Evolutionary conservation across 2,329 filamentous ascomycete species (phyloP), one percentile per base, ranked within the genome.

Genomic region (Ceratocystis albifundus): DNA sequence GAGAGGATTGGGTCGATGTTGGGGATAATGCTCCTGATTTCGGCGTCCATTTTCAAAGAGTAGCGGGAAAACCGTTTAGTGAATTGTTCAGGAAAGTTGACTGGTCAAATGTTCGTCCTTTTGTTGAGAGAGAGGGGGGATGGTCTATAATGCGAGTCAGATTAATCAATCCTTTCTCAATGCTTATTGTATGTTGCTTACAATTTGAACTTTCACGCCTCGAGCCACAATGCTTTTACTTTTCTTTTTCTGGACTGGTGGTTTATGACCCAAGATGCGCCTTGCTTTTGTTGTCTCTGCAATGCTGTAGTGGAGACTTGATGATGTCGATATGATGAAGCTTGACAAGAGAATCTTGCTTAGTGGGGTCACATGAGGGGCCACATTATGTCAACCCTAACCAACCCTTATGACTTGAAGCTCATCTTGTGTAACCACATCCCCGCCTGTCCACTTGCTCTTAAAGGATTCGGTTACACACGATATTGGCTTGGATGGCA

Each of bases 1-100:
- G 90, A 92, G 71, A 96, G 80, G 69, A 96, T 82, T 68, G 88
- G 89, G 77, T 96, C 92, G 71, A 96, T 89, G 73, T 88, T 88
- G 69, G 91, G 91, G 71, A 96, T 84, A 71, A 90, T 84, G 69
- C 87, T 80, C 78, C 88, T 88, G 74, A 96, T 90, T 78, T 96
- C 89, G 73, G 88, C 82, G 76, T 96, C 91, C 91, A 96, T 96
- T 10, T 36, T 61, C 15, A 41, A 41, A n/a, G 17, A 30, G 17
- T 36, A 4, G 22, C 10, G 5, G 7, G 32, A 12, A 22, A n/a
- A 2, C 7, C 10, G 15, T 45, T 44, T 3, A 57, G 28, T 15
- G n/a, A 22, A 0, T 5, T 46, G 15, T 30, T 17, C 28, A 30
- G n/a, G 4, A n/a, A 8, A 5, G 3, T n/a, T 5, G 22, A 30